Percentiles rank a stretch among this genome's conserved stretches.
Evolutionary conservation across 108 stramenopile species (phyloP).

Genomic region (Aurantiochytrium sp.): DNA sequence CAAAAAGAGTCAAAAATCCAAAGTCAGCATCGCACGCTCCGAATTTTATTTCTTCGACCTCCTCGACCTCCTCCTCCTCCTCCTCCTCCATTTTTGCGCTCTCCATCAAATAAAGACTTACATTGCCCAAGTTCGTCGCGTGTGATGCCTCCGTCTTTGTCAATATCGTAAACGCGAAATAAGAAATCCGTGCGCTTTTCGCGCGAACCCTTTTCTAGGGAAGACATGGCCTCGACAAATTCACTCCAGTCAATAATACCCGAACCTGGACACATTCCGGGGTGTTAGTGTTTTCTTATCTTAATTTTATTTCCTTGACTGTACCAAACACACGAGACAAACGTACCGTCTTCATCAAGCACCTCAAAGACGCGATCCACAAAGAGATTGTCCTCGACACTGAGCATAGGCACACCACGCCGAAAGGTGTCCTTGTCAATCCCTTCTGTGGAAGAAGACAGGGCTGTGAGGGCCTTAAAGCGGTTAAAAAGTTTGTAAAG

Average conservation of each 20-base stretch:
- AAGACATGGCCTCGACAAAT: conserved; percentile 17
- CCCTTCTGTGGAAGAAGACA: neutral
- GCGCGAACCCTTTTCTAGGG: conserved; percentile 18
- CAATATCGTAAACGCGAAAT: conserved; percentile 21
- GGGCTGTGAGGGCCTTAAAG: conserved; percentile 19
- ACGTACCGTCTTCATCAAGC: conserved; percentile 19
- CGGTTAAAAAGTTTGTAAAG: conserved; percentile 9
- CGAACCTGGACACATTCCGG: neutral
- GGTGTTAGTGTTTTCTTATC: neutral
- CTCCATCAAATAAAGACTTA: neutral
- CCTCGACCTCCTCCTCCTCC: too few species aligned
- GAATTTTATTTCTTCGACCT: too few species aligned
- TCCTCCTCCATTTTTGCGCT: neutral
- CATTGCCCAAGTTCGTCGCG: neutral
- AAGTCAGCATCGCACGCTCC: too few species aligned
- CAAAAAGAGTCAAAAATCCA: too few species aligned
- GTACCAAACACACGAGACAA: neutral
- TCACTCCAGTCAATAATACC: conserved; percentile 28
- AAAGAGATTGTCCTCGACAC: conserved; percentile 19
- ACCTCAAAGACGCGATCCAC: conserved; percentile 20
- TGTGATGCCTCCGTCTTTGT: conserved; percentile 4
- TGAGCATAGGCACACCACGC: conserved; percentile 20
- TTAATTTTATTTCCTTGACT: neutral
- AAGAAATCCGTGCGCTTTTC: conserved; percentile 3
- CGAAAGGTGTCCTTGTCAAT: conserved; percentile 23